These are phyloP conservation scores for Phytophthora aleatoria DNA, from an alignment of 352 stramenopile genomes.

Conservation along the genomic window DNA sequence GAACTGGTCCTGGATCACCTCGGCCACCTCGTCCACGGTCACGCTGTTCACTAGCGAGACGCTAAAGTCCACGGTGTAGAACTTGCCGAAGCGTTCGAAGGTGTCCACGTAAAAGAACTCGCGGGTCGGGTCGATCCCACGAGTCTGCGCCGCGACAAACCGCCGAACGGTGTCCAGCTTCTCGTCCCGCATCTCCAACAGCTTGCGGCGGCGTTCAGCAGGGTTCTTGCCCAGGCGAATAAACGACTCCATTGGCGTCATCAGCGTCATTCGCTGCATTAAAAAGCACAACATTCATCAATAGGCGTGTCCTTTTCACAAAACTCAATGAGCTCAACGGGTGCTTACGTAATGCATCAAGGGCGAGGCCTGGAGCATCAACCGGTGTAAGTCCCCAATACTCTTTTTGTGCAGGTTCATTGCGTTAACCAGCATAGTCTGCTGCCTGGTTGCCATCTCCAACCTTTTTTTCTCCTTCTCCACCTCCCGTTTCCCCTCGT, in stretches of 20 bases:
- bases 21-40: conserved; percentile 49
- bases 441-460: conserved; percentile 31
- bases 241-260: conserved; percentile 73
- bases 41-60: conserved; percentile 52
- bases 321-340: neutral
- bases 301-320: neutral
- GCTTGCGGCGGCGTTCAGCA: conserved; percentile 37
- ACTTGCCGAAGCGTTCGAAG: conserved; percentile 72
- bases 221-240: conserved; percentile 56
- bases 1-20: conserved; percentile 64
- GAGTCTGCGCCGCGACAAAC: conserved; percentile 56
- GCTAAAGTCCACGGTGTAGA: conserved; percentile 73
- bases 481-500: conserved; percentile 5
- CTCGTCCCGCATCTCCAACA: conserved; percentile 53
- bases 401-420: conserved; percentile 50
- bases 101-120: conserved; percentile 74
- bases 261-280: conserved; percentile 57
- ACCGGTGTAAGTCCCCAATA: conserved; percentile 40
- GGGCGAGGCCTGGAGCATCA: conserved; percentile 47
- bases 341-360: conserved; percentile 61
- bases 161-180: conserved; percentile 48
- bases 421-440: conserved; percentile 39
- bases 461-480: conserved; percentile 36
- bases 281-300: conserved; percentile 11
- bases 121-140: conserved; percentile 52